Percentiles rank a stretch among this genome's conserved stretches.
These are phyloP conservation scores for Coemansia sp. DNA, from an alignment of 192 early-diverging fungal genomes.

Conservation along the genomic window DNA sequence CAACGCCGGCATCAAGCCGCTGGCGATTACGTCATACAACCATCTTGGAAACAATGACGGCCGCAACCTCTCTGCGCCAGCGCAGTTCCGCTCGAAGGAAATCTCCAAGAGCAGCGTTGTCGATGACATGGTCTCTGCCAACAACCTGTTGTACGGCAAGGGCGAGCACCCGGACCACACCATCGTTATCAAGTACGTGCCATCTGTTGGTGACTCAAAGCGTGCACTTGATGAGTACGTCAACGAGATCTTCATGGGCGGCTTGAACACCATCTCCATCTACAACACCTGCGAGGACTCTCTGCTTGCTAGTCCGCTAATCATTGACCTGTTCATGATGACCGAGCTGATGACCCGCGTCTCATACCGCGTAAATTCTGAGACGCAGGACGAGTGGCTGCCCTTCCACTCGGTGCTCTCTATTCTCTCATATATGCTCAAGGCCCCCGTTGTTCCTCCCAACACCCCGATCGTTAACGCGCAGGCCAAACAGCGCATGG, in stretches of 20 bases:
- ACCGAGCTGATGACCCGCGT: constrained; percentile 98
- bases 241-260: constrained; percentile 99
- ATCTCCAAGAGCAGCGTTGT: constrained; percentile 99
- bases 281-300: constrained; percentile 99
- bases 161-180: constrained; percentile 76
- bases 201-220: constrained; percentile 95
- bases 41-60: constrained; percentile 99
- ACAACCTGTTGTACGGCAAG: constrained; percentile 86
- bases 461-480: constrained; percentile 97
- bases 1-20: constrained; percentile 97
- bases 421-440: constrained; percentile 93
- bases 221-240: constrained; percentile 98
- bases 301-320: constrained; percentile 93
- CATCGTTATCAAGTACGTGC: constrained; percentile 99
- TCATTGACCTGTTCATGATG: constrained; percentile 93
- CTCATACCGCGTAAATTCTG: constrained; percentile 63
- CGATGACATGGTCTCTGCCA: constrained; percentile 98
- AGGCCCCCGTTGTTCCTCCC: constrained; percentile 92
- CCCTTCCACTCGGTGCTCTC: constrained; percentile 95
- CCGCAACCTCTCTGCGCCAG: constrained; percentile 92
- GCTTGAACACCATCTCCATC: constrained; percentile 92
- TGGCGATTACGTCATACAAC: constrained; percentile 96
- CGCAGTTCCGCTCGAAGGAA: constrained; percentile 99
- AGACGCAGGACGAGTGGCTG: constrained; percentile 64
- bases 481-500: constrained; percentile 89